Percentiles rank a stretch among this genome's conserved stretches.
Evolutionary conservation across 805 yeast genomes (phyloP).

Genomic region (Cyberlindnera xishuangbannaensis): DNA sequence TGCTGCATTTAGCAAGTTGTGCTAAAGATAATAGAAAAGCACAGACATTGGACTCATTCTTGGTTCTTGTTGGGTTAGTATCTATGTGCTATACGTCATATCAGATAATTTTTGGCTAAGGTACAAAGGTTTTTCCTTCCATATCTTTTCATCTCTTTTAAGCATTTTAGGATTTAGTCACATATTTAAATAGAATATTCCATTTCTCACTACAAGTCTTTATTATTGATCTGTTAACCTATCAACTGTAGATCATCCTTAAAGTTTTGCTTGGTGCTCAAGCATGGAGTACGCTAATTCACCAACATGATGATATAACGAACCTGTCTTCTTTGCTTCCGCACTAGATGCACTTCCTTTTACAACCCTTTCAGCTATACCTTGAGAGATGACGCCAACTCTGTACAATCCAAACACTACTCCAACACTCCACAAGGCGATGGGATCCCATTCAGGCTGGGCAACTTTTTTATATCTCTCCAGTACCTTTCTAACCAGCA

Average conservation of each 20-base stretch:
- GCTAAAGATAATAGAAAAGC: conserved; percentile 27
- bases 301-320: conserved; percentile 27
- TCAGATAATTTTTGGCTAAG: conserved; percentile 37
- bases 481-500: conserved; percentile 16
- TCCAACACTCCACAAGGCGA: conserved; percentile 42
- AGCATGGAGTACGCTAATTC: conserved; percentile 21
- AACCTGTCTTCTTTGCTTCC: conserved; percentile 37
- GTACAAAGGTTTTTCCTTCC: too few species aligned
- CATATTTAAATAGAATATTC: too few species aligned
- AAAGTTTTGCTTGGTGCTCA: conserved; percentile 2
- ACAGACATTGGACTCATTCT: conserved; percentile 39
- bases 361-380: conserved; percentile 50
- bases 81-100: conserved; percentile 67
- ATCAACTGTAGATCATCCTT: background rate
- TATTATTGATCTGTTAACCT: background rate
- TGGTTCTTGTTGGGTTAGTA: conserved; percentile 50
- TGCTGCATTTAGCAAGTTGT: conserved; percentile 49
- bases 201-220: background rate
- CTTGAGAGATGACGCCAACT: conserved; percentile 53
- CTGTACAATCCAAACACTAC: conserved; percentile 50
- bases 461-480: conserved; percentile 13
- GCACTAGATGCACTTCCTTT: conserved; percentile 51
- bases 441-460: conserved; percentile 24
- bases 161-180: too few species aligned
- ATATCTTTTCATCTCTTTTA: too few species aligned